Evolutionary conservation across 352 stramenopile genomes (phyloP), one percentile per base, ranked within the genome.

Genomic region (Peronosclerospora sorghi): DNA sequence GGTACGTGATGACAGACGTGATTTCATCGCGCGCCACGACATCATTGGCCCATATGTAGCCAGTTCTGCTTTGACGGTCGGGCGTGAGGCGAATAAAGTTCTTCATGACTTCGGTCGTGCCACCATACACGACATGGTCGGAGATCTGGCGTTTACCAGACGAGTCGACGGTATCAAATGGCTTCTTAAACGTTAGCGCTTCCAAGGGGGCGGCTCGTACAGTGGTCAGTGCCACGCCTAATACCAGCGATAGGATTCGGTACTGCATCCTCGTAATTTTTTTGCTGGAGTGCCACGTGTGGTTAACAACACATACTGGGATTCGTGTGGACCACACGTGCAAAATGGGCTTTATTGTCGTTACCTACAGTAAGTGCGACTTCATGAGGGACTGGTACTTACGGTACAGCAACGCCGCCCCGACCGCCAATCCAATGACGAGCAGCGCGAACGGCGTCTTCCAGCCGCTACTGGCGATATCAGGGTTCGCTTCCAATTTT

Each of bases 361-460:
- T n/a, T n/a, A n/a, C n/a, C 45, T 86, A 92, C 59, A 92, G 59
- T 64, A 92, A 57, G 62, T 92, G 79, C 30, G 73, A 86, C 69
- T 92, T 92, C 66, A 87, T 80, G 15, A 92, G 61, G 48, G 65
- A 65, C 48, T 83, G 63, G 65, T 92, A 92, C 72, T 92, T 92
- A 54, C 70, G 74, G 59, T 89, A 92, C 45, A 76, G 65, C 35
- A 69, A 73, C 17, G 51, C 54, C 28, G 56, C 68, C 36, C 62
- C 68, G 10, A 52, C 70, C 18, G 59, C 69, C 14, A 89, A 50
- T 2, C 49, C 59, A 17, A 89, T 45, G 27, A 86, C 61, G 26
- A 89, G 59, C 48, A 92, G 43, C 27, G 73, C 62, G 47, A 92
- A 92, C 17, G 79, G 75, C 28, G 65, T 74, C 60, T 89, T 89